Conservation (phyloP, 495 filamentous ascomycete species). For the Thermothielavioides terrestris region DNA sequence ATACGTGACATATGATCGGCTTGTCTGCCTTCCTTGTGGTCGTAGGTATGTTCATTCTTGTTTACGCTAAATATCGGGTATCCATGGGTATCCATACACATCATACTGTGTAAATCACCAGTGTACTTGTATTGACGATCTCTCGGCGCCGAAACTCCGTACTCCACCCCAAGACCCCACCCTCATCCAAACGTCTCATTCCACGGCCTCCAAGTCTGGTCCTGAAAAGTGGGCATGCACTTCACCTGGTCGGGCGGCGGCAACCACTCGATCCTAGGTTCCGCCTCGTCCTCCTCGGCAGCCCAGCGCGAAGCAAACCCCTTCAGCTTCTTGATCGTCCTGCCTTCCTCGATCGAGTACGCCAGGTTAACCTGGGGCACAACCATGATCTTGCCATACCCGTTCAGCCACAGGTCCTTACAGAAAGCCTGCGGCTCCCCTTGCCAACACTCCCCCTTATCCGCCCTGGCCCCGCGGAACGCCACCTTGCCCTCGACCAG, state of each 20-base stretch:
- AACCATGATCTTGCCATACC: slow-evolving; percentile 11
- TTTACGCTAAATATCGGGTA: no score
- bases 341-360: not conserved
- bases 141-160: no score
- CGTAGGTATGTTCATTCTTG: no score
- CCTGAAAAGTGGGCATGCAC: not conserved
- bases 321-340: not conserved
- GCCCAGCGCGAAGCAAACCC: not conserved
- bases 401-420: slow-evolving; percentile 39
- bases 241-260: not conserved
- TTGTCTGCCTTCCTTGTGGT: no score
- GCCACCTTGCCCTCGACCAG: slow-evolving; percentile 9
- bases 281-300: not conserved
- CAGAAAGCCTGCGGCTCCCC: slow-evolving; percentile 39
- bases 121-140: no score
- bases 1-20: no score
- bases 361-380: not conserved
- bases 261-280: not conserved
- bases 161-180: no score
- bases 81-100: no score
- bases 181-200: not conserved
- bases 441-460: slow-evolving; percentile 29
- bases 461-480: slow-evolving; percentile 29
- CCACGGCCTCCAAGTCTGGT: not conserved
- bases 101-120: no score